A percentile compares a stretch with the other conserved stretches of the same genome.
Evolutionary conservation across 2,329 filamentous ascomycete genomes (phyloP).

Genomic region (Diaporthe eres): DNA sequence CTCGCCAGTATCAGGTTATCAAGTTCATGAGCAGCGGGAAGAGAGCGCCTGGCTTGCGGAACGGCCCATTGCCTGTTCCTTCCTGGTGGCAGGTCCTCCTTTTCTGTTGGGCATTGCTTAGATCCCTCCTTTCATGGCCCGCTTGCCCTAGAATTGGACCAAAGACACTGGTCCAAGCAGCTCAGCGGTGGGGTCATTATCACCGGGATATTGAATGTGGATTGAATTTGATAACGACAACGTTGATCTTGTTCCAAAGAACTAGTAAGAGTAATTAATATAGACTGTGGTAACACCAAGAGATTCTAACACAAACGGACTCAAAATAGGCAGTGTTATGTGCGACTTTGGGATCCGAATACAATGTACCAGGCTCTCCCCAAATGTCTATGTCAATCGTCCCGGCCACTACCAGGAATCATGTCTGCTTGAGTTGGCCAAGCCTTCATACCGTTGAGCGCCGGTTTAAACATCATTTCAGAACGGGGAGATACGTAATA

Average conservation of each 20-base stretch:
- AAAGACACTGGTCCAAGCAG: no score
- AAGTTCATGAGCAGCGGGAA: background rate
- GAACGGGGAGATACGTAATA: background rate
- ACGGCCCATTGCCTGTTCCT: background rate
- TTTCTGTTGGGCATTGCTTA: background rate
- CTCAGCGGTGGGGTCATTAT: no score
- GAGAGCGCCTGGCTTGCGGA: no score
- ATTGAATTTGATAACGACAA: no score
- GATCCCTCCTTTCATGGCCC: background rate
- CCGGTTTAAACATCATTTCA: background rate
- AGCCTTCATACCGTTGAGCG: background rate
- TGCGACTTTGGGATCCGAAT: background rate
- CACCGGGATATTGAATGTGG: no score
- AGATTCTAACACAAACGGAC: no score
- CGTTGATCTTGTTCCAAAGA: background rate
- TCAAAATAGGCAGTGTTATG: background rate
- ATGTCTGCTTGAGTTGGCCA: background rate
- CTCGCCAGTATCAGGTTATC: background rate
- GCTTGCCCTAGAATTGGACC: background rate
- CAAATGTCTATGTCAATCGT: background rate
- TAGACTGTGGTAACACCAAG: no score
- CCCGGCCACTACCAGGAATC: background rate
- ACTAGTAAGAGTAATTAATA: background rate
- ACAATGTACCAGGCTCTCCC: background rate
- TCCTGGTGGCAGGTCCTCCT: background rate